Percentiles rank a stretch among this genome's conserved stretches.
Evolutionary conservation across 2,329 filamentous ascomycete genomes (phyloP).

Genomic region (Talaromyces sp.): DNA sequence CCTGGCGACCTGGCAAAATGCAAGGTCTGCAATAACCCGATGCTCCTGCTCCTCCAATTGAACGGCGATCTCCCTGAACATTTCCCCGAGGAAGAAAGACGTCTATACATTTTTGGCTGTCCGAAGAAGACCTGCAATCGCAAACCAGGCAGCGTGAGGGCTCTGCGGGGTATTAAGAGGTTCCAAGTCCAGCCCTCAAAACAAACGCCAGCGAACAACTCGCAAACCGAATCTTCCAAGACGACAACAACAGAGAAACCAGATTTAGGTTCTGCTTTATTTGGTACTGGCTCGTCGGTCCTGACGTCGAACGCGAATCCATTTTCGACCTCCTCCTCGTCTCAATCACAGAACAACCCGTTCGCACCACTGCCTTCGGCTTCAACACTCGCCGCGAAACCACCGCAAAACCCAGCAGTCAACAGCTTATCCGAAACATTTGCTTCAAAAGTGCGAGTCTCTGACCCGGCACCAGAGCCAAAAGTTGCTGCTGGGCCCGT

Average conservation of each 20-base stretch:
- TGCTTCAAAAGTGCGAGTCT: slow-evolving; percentile 62
- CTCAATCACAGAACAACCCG: slow-evolving; percentile 48
- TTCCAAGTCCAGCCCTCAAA: slow-evolving; percentile 30
- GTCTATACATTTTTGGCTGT: slow-evolving; percentile 84
- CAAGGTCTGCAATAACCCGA: slow-evolving; percentile 76
- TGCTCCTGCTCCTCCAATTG: slow-evolving; percentile 83
- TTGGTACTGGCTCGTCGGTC: slow-evolving; percentile 47
- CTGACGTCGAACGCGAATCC: slow-evolving; percentile 55
- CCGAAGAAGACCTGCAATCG: slow-evolving; percentile 72
- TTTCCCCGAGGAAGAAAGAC: slow-evolving; percentile 81
- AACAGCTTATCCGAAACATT: slow-evolving; percentile 71
- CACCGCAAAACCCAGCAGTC: slow-evolving; percentile 36
- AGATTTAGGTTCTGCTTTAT: slow-evolving; percentile 56
- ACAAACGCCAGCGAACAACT: slow-evolving; percentile 17
- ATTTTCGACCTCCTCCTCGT: slow-evolving; percentile 45
- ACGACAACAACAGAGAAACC: slow-evolving; percentile 19
- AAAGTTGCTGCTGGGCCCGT: slow-evolving; percentile 38
- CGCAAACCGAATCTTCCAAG: slow-evolving; percentile 11
- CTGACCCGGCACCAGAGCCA: slow-evolving; percentile 31
- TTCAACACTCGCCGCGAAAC: slow-evolving; percentile 40
- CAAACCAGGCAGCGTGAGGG: slow-evolving; percentile 76
- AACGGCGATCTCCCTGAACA: slow-evolving; percentile 83
- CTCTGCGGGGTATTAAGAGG: slow-evolving; percentile 62
- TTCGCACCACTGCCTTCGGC: slow-evolving; percentile 50
- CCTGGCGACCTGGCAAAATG: slow-evolving; percentile 77